phyloP scores from a whole-genome alignment of 441 rosid species.

The Populus hybrid region DNA sequence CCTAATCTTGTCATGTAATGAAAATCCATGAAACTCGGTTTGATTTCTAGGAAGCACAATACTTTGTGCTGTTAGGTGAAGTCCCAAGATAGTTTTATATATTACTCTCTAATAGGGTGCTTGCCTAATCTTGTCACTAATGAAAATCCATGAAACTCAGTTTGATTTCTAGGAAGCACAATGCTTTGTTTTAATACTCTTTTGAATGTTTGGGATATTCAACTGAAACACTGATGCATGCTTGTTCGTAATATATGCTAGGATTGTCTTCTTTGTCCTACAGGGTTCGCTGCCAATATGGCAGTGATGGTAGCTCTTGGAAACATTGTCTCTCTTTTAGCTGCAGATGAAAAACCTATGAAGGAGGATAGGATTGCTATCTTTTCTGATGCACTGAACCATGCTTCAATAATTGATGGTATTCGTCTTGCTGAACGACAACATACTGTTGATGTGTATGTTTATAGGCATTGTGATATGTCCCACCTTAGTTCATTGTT shows the following conservation, averaged over 20 bases:
- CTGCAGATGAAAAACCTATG: conserved; percentile 38
- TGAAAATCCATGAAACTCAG: conserved; percentile 1
- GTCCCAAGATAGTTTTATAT: no score
- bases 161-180: conserved; percentile 1
- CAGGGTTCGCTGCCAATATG: conserved; percentile 97
- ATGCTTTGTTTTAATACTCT: background rate
- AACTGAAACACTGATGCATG: conserved; percentile 26
- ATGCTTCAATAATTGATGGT: conserved; percentile 96
- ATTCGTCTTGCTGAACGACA: conserved; percentile 82
- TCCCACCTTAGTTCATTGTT: conserved; percentile 62
- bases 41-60: conserved; percentile 3
- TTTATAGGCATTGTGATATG: conserved; percentile 84
- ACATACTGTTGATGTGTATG: conserved; percentile 48
- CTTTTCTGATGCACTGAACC: conserved; percentile 89
- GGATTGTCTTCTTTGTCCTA: conserved; percentile 99
- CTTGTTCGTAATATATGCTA: conserved; percentile 37
- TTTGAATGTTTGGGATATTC: background rate
- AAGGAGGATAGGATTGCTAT: conserved; percentile 66
- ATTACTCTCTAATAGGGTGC: no score
- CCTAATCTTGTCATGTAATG: no score
- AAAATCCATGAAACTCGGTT: conserved; percentile 4
- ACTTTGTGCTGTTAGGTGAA: background rate
- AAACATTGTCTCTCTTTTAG: conserved; percentile 65
- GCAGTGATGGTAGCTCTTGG: conserved; percentile 92
- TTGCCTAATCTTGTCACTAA: no score